Conservation (phyloP, 176 grass and related monocot genomes). For the Aechmea fasciata region DNA sequence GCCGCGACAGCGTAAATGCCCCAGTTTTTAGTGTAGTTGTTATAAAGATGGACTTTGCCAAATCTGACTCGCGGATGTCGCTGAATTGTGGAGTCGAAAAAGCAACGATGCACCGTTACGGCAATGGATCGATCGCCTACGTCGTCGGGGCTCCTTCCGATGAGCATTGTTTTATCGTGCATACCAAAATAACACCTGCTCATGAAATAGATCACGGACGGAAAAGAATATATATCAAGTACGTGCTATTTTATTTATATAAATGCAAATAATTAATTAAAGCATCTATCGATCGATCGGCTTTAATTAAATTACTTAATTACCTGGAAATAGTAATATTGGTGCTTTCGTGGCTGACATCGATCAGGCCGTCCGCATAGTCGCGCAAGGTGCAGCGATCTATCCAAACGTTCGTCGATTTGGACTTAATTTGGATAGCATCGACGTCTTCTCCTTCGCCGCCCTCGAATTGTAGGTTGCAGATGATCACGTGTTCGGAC, state of each 20-base stretch:
- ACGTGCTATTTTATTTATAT: background rate
- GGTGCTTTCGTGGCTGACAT: conserved; percentile 63
- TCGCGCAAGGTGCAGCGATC: conserved; percentile 54
- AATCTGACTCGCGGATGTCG: conserved; percentile 64
- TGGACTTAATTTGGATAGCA: conserved; percentile 62
- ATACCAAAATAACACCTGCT: conserved; percentile 42
- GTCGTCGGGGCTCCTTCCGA: conserved; percentile 47
- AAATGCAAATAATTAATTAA: background rate
- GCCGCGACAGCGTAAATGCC: conserved; percentile 58
- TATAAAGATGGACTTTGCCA: conserved; percentile 83
- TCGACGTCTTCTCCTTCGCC: conserved; percentile 60
- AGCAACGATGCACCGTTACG: conserved; percentile 73
- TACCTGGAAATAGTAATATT: conserved; percentile 67
- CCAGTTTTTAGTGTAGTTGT: conserved; percentile 72
- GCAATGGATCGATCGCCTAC: conserved; percentile 48
- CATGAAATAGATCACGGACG: background rate
- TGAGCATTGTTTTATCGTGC: conserved; percentile 81
- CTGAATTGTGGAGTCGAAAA: conserved; percentile 72
- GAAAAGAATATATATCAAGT: background rate
- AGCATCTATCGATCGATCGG: background rate
- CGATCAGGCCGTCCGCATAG: conserved; percentile 66
- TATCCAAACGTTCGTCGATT: conserved; percentile 53
- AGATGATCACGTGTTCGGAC: conserved; percentile 62
- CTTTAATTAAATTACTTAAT: background rate
- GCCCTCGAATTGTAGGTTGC: conserved; percentile 54